Conservation (phyloP, 768 basidiomycete species). For the Grammothele lineata region DNA sequence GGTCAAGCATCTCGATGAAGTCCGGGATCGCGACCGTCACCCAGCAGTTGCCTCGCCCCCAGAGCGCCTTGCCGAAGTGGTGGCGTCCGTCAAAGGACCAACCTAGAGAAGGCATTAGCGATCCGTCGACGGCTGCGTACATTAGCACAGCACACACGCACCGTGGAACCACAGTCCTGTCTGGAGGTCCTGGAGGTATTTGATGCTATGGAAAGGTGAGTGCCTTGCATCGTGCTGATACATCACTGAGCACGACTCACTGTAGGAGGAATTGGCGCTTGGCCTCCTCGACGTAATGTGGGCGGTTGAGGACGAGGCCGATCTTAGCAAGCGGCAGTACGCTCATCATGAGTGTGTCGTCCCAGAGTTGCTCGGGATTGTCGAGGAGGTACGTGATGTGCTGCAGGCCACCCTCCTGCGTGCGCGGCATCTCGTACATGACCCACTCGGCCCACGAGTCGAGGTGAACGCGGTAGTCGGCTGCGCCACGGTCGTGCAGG, state of each 20-base stretch:
- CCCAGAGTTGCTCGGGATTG: conserved; percentile 48
- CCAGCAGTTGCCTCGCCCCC: conserved; percentile 59
- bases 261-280: conserved; percentile 49
- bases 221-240: no score
- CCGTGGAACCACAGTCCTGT: conserved; percentile 49
- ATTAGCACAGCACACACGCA: conserved; percentile 16
- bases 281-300: conserved; percentile 50
- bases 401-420: conserved; percentile 43
- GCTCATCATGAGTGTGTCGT: conserved; percentile 57
- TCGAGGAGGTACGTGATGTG: conserved; percentile 42
- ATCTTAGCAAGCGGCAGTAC: conserved; percentile 55
- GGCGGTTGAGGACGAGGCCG: conserved; percentile 45
- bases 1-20: conserved; percentile 42
- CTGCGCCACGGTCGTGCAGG: conserved; percentile 34
- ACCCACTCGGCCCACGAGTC: conserved; percentile 51
- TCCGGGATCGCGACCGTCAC: conserved; percentile 42
- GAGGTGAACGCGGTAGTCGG: conserved; percentile 34
- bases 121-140: no score
- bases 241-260: no score
- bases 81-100: conserved; percentile 45
- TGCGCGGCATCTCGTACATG: conserved; percentile 44
- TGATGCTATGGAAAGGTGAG: conserved; percentile 20
- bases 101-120: conserved; percentile 21
- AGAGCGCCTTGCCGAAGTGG: conserved; percentile 42
- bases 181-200: conserved; percentile 40